Conservation (phyloP, 495 filamentous ascomycete genomes). For the Aspergillus taichungensis region DNA sequence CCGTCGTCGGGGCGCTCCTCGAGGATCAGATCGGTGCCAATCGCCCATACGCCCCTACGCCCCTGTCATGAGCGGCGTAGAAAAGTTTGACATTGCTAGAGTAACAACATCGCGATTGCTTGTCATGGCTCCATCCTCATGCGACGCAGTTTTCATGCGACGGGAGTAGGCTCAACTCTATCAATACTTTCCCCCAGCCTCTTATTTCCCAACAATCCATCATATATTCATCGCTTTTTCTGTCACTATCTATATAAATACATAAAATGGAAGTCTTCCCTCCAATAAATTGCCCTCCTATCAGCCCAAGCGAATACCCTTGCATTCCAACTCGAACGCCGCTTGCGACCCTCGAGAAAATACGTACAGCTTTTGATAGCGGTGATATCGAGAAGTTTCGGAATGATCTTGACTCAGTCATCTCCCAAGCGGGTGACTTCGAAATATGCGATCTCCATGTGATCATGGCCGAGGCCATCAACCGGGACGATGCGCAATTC, state of each 20-base stretch:
- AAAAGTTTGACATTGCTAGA: slow-evolving; percentile 23
- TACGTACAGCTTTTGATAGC: background rate
- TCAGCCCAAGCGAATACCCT: slow-evolving; percentile 10
- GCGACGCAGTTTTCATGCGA: slow-evolving; percentile 2
- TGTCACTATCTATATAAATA: no score
- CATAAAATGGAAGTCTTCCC: slow-evolving; percentile 11
- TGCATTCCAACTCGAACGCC: slow-evolving; percentile 6
- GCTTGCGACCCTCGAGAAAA: slow-evolving; percentile 1
- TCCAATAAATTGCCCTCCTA: slow-evolving; percentile 8
- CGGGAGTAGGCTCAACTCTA: no score
- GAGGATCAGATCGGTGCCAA: slow-evolving; percentile 25
- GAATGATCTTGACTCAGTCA: slow-evolving; percentile 7
- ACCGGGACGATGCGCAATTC: slow-evolving; percentile 6
- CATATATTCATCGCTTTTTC: no score
- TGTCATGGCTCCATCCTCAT: slow-evolving; percentile 5
- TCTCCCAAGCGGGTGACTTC: slow-evolving; percentile 4
- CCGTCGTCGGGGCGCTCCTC: slow-evolving; percentile 25
- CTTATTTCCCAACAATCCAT: no score
- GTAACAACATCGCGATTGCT: slow-evolving; percentile 10
- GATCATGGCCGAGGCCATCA: slow-evolving; percentile 10
- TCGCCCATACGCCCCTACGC: slow-evolving; percentile 21
- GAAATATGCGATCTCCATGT: slow-evolving; percentile 10
- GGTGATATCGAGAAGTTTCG: slow-evolving; percentile 10
- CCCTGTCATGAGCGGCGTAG: slow-evolving; percentile 14
- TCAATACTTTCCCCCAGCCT: no score